Percentiles rank a stretch among this genome's conserved stretches.
Evolutionary conservation across 441 rosid species (phyloP).

Genomic region (Adansonia grandidieri): DNA sequence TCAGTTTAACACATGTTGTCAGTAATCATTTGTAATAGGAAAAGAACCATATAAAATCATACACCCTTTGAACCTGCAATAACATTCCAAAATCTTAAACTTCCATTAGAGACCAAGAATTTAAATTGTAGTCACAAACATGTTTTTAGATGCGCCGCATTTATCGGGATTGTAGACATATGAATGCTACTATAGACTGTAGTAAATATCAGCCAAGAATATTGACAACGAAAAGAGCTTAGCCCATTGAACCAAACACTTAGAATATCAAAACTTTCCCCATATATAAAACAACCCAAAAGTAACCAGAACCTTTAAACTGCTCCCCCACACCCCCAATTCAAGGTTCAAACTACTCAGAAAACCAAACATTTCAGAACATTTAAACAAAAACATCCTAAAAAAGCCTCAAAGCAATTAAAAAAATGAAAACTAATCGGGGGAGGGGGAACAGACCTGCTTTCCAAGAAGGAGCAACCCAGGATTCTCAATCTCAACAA

Average conservation of each 20-base stretch:
- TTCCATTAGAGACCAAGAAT: neutral
- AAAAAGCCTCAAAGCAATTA: neutral
- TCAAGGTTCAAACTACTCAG: neutral
- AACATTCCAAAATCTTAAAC: neutral
- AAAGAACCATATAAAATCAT: neutral
- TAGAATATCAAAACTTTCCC: neutral
- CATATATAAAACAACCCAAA: neutral
- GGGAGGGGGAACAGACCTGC: conserved; percentile 51
- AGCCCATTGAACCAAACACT: neutral
- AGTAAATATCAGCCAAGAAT: no score
- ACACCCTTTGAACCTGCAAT: neutral
- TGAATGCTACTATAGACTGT: no score
- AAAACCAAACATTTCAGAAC: conserved; percentile 2
- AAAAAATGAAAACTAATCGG: neutral
- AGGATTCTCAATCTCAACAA: conserved; percentile 80
- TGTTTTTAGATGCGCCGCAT: no score
- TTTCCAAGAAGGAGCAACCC: conserved; percentile 78
- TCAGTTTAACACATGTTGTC: neutral
- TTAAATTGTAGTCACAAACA: no score
- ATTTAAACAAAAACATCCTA: neutral
- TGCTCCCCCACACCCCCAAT: neutral
- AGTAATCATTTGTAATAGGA: neutral
- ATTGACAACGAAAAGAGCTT: neutral
- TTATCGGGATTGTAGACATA: no score
- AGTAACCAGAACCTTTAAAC: neutral